Evolutionary conservation across 2,329 filamentous ascomycete species (phyloP).

Genomic region (Grosmannia clavigera): DNA sequence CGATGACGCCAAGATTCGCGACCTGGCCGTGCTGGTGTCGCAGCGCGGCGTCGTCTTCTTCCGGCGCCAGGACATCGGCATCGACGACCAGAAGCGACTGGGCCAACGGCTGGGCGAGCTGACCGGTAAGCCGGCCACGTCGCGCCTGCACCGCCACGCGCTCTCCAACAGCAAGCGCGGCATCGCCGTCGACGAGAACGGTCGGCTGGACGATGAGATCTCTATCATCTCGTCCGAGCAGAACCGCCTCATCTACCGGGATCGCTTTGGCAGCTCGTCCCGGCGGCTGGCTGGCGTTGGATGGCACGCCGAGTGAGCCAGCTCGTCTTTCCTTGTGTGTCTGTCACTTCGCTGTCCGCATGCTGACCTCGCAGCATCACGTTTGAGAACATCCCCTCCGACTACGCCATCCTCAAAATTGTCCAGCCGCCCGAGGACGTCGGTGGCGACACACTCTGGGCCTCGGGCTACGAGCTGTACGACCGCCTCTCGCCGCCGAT

Average conservation of each 20-base stretch:
- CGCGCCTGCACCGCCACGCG: slow-evolving; percentile 31
- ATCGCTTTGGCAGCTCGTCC: slow-evolving; percentile 15
- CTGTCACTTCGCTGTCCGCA: too few species aligned
- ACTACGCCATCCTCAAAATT: slow-evolving; percentile 33
- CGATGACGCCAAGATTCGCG: slow-evolving; percentile 19
- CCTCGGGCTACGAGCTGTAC: slow-evolving; percentile 28
- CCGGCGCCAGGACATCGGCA: slow-evolving; percentile 33
- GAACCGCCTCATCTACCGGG: slow-evolving; percentile 25
- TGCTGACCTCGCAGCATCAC: slow-evolving; percentile 21
- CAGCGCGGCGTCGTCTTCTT: slow-evolving; percentile 42
- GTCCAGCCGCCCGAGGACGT: slow-evolving; percentile 27
- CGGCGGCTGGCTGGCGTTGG: slow-evolving; percentile 17
- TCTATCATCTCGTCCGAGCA: slow-evolving; percentile 34
- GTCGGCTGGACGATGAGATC: slow-evolving; percentile 33
- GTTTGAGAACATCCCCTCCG: slow-evolving; percentile 32
- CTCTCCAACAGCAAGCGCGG: slow-evolving; percentile 27
- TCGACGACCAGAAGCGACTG: slow-evolving; percentile 39
- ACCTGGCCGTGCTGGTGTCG: slow-evolving; percentile 28
- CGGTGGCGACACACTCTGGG: slow-evolving; percentile 30
- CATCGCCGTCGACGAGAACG: slow-evolving; percentile 29
- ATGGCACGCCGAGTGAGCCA: slow-evolving; percentile 29
- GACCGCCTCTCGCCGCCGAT: slow-evolving; percentile 21
- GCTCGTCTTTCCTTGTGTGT: too few species aligned
- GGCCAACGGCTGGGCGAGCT: slow-evolving; percentile 34
- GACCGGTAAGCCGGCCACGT: slow-evolving; percentile 30